A percentile compares a stretch with the other conserved stretches of the same genome.
Conservation (phyloP, 208 protist genomes). For the Wallacemonas collosoma region DNA sequence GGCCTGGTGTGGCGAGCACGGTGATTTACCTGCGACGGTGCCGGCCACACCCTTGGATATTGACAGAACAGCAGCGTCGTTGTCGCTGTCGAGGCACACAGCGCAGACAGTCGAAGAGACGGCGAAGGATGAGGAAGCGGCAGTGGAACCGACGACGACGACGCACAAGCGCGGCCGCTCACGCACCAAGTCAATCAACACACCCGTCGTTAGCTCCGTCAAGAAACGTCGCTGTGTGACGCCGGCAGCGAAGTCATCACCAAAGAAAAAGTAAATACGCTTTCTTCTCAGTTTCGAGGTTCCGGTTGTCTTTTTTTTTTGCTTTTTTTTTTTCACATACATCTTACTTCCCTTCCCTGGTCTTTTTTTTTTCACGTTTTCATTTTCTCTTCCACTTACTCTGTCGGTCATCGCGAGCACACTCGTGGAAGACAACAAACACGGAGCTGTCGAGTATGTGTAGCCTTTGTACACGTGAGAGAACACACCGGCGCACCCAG, state of each 20-base stretch:
- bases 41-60: not conserved
- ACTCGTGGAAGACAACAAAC: not conserved
- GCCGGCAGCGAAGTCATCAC: not conserved
- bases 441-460: not conserved
- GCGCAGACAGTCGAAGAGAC: not conserved
- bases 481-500: too few relatives aligned
- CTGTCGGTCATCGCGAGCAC: not conserved
- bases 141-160: not conserved
- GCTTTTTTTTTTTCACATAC: not conserved
- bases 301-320: slow-evolving; percentile 18
- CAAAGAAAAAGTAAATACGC: not conserved
- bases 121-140: too few relatives aligned
- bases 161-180: not conserved
- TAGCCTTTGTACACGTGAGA: too few relatives aligned
- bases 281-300: not conserved
- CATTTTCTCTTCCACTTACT: slow-evolving; percentile 14
- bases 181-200: not conserved
- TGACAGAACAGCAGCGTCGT: not conserved
- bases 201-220: not conserved
- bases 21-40: not conserved
- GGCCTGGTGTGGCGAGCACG: not conserved
- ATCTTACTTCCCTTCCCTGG: not conserved
- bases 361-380: slow-evolving; percentile 24
- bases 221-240: not conserved
- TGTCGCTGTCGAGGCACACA: too few relatives aligned